Percentiles rank a stretch among this genome's conserved stretches.
Conservation (phyloP, 176 grass and related monocot genomes). For the Oryza meridionalis region DNA sequence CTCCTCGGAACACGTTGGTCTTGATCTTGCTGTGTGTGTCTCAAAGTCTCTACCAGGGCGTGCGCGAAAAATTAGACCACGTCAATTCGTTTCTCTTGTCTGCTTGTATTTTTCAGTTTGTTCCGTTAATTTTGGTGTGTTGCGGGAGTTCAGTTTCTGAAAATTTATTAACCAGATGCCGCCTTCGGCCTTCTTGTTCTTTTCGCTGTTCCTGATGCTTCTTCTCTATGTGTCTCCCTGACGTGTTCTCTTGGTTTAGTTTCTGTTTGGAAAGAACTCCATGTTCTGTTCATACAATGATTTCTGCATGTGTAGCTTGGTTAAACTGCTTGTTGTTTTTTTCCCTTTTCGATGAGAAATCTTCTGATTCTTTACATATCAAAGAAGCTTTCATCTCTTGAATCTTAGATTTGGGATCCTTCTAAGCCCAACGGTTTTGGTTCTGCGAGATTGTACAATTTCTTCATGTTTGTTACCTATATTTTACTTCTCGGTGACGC, state of each 20-base stretch:
- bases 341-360: not conserved
- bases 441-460: not conserved
- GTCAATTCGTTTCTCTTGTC: not conserved
- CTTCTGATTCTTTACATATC: not conserved
- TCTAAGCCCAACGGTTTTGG: not conserved
- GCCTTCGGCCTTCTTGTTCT: not conserved
- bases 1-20: not conserved
- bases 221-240: not conserved
- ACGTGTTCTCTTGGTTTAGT: not conserved
- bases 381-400: not conserved
- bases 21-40: constrained; percentile 1
- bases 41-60: not conserved
- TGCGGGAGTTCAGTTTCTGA: not conserved
- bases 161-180: not conserved
- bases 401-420: not conserved
- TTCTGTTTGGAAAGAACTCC: not conserved
- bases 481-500: not conserved
- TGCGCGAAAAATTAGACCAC: not conserved
- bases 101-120: no score
- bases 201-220: not conserved
- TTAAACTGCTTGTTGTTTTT: not conserved
- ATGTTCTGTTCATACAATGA: not conserved
- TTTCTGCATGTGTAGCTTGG: not conserved
- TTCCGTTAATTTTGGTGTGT: no score
- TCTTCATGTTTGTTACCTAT: not conserved